Evolutionary conservation across 257 asterid species (phyloP).

Genomic region (Rauvolfia tetraphylla): DNA sequence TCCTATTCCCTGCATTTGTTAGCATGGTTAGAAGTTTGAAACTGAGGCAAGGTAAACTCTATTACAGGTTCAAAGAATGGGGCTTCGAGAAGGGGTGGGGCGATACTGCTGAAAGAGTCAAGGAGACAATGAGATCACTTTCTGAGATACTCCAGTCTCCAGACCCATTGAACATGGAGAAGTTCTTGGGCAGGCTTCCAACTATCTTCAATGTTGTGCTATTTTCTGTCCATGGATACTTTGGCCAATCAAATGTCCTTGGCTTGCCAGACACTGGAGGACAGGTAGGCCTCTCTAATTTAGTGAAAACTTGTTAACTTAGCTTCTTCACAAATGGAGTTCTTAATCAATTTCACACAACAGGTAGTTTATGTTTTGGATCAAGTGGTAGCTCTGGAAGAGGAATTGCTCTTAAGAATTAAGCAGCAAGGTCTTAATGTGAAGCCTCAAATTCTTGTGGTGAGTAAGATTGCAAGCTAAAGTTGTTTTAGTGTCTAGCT

Average conservation of each 20-base stretch:
- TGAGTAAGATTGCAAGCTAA: constrained; percentile 23
- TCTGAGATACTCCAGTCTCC: constrained; percentile 88
- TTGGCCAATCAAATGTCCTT: constrained; percentile 86
- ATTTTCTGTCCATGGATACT: constrained; percentile 82
- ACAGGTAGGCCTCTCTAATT: constrained; percentile 44
- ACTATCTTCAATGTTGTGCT: constrained; percentile 67
- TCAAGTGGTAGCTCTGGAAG: constrained; percentile 88
- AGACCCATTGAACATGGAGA: constrained; percentile 56
- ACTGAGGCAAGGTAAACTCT: not conserved
- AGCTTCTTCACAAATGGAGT: not conserved
- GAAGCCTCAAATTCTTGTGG: constrained; percentile 92
- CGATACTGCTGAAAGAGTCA: constrained; percentile 70
- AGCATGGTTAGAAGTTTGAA: not conserved
- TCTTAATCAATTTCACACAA: constrained; percentile 3
- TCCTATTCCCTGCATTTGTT: not conserved
- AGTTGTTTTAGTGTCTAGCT: not conserved
- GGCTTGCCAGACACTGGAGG: constrained; percentile 99
- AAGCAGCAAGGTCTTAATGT: constrained; percentile 81
- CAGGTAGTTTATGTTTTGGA: constrained; percentile 94
- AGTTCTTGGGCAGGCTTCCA: constrained; percentile 74
- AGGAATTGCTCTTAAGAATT: constrained; percentile 73
- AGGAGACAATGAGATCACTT: constrained; percentile 65
- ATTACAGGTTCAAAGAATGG: constrained; percentile 75
- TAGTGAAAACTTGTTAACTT: not conserved
- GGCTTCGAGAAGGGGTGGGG: constrained; percentile 98